Evolutionary conservation across 129 eudicot genomes (phyloP).

Genomic region (Centaurea solstitialis): DNA sequence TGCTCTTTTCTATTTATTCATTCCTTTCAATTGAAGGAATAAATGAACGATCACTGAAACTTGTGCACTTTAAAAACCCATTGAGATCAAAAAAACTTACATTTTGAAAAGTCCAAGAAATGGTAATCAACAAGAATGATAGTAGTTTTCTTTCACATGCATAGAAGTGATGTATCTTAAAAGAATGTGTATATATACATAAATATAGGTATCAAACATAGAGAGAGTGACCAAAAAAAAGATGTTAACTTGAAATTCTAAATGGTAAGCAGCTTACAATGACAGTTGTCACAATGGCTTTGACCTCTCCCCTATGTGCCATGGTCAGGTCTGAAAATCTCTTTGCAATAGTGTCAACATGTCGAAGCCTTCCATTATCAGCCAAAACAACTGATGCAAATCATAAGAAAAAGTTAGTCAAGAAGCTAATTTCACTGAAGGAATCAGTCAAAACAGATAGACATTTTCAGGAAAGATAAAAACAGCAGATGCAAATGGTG

Average conservation of each 20-base stretch:
- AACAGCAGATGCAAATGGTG: not conserved
- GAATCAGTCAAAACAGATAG: not conserved
- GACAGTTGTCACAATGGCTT: constrained; percentile 77
- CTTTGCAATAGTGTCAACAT: constrained; percentile 56
- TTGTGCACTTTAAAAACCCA: not conserved
- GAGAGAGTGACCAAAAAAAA: not conserved
- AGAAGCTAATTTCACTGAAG: not conserved
- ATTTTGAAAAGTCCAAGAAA: not conserved
- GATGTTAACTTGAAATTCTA: not conserved
- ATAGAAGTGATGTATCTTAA: not conserved
- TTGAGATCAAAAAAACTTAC: not conserved
- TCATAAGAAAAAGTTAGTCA: not conserved
- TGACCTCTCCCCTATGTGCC: constrained; percentile 89
- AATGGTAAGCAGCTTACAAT: constrained; percentile 59
- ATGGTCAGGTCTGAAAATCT: constrained; percentile 82
- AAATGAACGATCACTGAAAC: not conserved
- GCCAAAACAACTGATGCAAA: constrained; percentile 66
- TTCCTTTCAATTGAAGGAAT: not conserved
- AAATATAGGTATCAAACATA: not conserved
- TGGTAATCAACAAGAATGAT: not conserved
- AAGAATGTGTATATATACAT: not conserved
- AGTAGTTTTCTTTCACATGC: not conserved
- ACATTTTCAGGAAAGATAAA: too few relatives aligned
- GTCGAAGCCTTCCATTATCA: constrained; percentile 73
- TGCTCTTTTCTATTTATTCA: not conserved